Evolutionary conservation across 2,329 filamentous ascomycete species (phyloP).

Genomic region (Claviceps sp.): DNA sequence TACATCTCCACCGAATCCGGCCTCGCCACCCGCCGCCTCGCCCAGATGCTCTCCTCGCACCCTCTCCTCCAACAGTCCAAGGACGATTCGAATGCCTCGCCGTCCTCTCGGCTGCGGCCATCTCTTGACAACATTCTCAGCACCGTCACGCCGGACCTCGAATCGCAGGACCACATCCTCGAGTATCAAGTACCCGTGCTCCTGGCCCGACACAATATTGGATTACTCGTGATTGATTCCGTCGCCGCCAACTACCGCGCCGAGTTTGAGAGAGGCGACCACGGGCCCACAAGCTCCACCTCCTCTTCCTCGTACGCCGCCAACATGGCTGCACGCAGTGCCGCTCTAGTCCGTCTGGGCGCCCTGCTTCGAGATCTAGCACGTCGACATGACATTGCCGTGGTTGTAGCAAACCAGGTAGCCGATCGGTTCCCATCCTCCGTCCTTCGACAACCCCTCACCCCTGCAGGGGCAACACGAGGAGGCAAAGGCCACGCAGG

Average conservation of each 20-base stretch:
- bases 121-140: constrained; percentile 67
- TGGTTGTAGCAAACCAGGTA: constrained; percentile 93
- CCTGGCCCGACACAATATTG: constrained; percentile 59
- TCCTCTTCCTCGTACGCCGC: constrained; percentile 22
- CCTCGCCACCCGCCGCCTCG: constrained; percentile 67
- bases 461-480: background rate
- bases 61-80: constrained; percentile 35
- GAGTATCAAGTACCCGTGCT: constrained; percentile 84
- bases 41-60: constrained; percentile 62
- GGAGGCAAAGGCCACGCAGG: background rate
- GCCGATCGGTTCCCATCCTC: constrained; percentile 60
- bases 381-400: constrained; percentile 56
- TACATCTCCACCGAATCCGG: constrained; percentile 91
- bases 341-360: constrained; percentile 66
- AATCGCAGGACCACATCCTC: constrained; percentile 90
- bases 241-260: constrained; percentile 92
- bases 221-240: constrained; percentile 77
- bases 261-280: constrained; percentile 54
- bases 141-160: constrained; percentile 76
- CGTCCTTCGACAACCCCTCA: background rate
- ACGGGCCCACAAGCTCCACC: constrained; percentile 11
- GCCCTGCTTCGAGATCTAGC: constrained; percentile 65
- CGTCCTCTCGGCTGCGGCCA: constrained; percentile 22
- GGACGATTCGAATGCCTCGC: constrained; percentile 6
- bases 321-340: constrained; percentile 61